Base-by-base conservation (phyloP, 495 filamentous ascomycete genomes). In the Parathielavia appendiculata region DNA sequence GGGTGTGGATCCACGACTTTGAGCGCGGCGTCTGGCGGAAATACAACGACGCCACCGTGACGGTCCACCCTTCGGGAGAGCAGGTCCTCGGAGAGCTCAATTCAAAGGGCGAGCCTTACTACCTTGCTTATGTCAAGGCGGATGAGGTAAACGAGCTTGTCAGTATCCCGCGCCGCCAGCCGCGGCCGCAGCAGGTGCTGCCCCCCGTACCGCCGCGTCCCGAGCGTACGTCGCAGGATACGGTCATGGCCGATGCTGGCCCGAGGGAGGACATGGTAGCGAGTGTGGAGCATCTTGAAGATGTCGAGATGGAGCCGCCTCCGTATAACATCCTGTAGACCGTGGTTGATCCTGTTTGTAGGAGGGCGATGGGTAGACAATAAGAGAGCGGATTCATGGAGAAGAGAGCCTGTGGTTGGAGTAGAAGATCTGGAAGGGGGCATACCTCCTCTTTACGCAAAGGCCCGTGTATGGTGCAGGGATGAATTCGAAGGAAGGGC, bases 1-100 rank as follows among this genome's bases (percentile, higher is more conserved):
- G 89, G 83, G 91, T 97, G 57, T 97, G 91, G 79, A 95, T 98
- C 63, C 86, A 84, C 67, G 93, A 97, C 70, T 95, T 95, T 69
- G 77, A 83, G 54, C 78, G 81, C 38, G 76, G 86, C 17, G 73
- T 92, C 46, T 98, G 93, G 91, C 86, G 90, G 50, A 90, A 89
- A 65, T 98, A 97, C 77, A 97, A 98, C 69, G 93, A 98, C 66
- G 85, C 85, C 26, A 76, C 78, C 20, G 91, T 98, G 30, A 84
- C 83, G 0, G 83, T 87, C 58, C 63, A 83, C 69, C 34, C 26
- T 6, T 2, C 79, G 83, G 63, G 63, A 64, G 73, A 57, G 73
- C 74, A 57, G 79, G 84, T 97, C 48, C 87, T 95, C 68, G 76
- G 79, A 4, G 77, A 83, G 44, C 71, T 83, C 55, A 80, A 81